Evolutionary conservation across 148 eudicot genomes (phyloP).

Genomic region (Chenopodium quinoa): DNA sequence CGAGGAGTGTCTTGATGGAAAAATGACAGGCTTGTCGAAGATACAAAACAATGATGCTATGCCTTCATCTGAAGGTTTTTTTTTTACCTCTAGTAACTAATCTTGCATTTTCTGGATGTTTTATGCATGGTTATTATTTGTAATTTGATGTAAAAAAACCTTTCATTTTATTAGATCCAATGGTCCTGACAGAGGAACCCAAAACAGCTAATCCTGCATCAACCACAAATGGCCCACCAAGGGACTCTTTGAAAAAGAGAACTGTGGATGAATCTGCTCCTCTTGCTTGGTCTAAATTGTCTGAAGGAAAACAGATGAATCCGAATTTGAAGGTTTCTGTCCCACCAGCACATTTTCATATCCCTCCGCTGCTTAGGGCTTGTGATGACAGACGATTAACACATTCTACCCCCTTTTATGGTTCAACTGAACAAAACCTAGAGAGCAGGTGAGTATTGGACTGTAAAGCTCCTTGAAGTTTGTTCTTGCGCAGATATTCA

Average conservation of each 20-base stretch:
- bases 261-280: conserved; percentile 16
- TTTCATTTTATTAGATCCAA: conserved; percentile 12
- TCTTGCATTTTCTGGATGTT: background rate
- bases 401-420: conserved; percentile 9
- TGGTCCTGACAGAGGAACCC: conserved; percentile 26
- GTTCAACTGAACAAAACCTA: conserved; percentile 19
- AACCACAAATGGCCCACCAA: conserved; percentile 16
- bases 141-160: background rate
- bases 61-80: conserved; percentile 37
- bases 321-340: conserved; percentile 25
- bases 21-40: conserved; percentile 19
- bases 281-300: conserved; percentile 20
- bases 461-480: background rate
- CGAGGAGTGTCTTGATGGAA: conserved; percentile 27
- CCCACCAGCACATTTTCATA: conserved; percentile 23
- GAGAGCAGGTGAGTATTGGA: conserved; percentile 26
- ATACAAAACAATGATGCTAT: conserved; percentile 20
- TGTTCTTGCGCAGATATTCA: background rate
- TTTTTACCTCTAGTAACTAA: too few relatives aligned
- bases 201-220: conserved; percentile 25
- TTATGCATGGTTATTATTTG: background rate
- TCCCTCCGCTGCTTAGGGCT: conserved; percentile 23
- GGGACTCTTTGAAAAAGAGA: conserved; percentile 20
- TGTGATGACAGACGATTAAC: conserved; percentile 22
- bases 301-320: conserved; percentile 24